Evolutionary conservation across 768 basidiomycete species (phyloP).

Genomic region (Zangia roseola): DNA sequence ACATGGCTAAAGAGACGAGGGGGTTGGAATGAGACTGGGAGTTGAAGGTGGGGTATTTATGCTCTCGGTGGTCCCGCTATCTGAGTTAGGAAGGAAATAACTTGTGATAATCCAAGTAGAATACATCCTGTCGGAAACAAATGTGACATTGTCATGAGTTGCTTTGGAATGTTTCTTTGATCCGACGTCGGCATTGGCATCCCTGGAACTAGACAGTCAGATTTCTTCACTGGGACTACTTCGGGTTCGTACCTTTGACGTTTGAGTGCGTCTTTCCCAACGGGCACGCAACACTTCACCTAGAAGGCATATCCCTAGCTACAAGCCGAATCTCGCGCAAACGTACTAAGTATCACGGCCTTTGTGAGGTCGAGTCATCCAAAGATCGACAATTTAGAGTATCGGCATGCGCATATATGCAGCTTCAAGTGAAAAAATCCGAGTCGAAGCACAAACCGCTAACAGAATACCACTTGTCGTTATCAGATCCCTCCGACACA

Average conservation of each 20-base stretch:
- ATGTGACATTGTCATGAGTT: slow-evolving; percentile 12
- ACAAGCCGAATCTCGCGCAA: neutral
- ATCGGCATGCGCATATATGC: too few species aligned
- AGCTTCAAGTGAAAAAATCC: too few species aligned
- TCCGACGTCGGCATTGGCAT: slow-evolving; percentile 11
- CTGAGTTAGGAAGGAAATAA: slow-evolving; percentile 15
- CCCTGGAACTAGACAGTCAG: neutral
- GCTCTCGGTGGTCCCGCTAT: neutral
- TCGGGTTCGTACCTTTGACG: too few species aligned
- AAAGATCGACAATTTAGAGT: too few species aligned
- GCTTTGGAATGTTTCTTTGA: neutral
- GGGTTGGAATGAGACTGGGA: neutral
- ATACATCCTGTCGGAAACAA: neutral
- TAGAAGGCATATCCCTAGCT: neutral
- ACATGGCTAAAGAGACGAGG: slow-evolving; percentile 15
- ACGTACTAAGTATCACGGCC: neutral
- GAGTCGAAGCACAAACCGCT: too few species aligned
- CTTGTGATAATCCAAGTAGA: neutral
- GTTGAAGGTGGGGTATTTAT: slow-evolving; percentile 22
- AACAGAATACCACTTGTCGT: too few species aligned
- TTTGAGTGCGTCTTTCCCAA: neutral
- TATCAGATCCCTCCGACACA: too few species aligned
- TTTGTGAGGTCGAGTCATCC: neutral
- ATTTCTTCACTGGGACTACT: too few species aligned
- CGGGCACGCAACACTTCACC: neutral